Conservation (phyloP, 2,329 filamentous ascomycete species). For the Myriosclerotinia duriaeana region DNA sequence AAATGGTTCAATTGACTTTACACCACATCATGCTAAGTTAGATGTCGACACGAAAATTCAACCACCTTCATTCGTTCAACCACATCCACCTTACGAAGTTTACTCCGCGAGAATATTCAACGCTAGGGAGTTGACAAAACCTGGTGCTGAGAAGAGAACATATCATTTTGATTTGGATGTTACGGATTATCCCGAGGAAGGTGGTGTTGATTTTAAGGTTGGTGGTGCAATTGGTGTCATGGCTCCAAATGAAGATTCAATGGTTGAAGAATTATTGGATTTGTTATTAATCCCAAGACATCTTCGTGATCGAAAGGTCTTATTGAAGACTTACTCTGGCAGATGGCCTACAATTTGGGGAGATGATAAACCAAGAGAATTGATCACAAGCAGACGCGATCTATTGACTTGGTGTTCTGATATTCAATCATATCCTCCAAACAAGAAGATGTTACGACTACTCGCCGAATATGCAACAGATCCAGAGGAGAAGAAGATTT, state of each 20-base stretch:
- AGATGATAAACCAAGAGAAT: conserved; percentile 76
- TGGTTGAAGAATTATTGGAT: conserved; percentile 84
- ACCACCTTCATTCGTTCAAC: conserved; percentile 87
- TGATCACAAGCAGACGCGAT: conserved; percentile 87
- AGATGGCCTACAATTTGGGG: conserved; percentile 99
- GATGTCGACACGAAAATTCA: conserved; percentile 60
- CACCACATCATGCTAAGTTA: conserved; percentile 33
- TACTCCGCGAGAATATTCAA: conserved; percentile 85
- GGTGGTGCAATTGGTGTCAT: conserved; percentile 93
- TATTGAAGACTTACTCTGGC: conserved; percentile 74
- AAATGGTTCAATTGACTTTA: conserved; percentile 40
- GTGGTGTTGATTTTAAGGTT: conserved; percentile 87
- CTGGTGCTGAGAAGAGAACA: conserved; percentile 91
- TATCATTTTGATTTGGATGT: conserved; percentile 98
- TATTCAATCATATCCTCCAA: conserved; percentile 88
- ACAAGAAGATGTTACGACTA: conserved; percentile 80
- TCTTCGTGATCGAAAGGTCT: conserved; percentile 78
- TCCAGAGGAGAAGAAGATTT: conserved; percentile 81
- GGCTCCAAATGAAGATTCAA: conserved; percentile 74
- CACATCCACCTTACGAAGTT: conserved; percentile 89
- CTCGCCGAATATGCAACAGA: conserved; percentile 82
- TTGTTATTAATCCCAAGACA: conserved; percentile 77
- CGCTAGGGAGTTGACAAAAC: conserved; percentile 80
- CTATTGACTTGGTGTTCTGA: conserved; percentile 96
- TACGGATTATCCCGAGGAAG: conserved; percentile 87